These are phyloP conservation scores for Clonostachys rhizophaga DNA, from an alignment of 2,329 filamentous ascomycete species.

Conservation along the genomic window DNA sequence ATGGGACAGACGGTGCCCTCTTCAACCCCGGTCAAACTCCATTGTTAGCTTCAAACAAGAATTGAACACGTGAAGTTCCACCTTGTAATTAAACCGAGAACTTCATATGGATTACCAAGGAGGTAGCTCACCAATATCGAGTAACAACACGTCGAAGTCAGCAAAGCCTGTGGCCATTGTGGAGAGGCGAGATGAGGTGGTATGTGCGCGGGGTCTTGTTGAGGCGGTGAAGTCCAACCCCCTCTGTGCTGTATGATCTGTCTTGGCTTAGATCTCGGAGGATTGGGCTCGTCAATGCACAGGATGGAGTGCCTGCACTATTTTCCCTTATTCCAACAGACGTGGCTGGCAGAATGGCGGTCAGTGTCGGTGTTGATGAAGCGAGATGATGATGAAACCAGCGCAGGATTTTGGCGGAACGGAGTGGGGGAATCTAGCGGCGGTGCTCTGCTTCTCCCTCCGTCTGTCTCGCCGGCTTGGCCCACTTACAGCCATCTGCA, in stretches of 20 bases:
- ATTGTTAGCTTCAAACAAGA: slow-evolving; percentile 3
- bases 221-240: not conserved
- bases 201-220: not conserved
- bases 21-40: slow-evolving; percentile 23
- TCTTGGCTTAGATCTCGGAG: too few relatives aligned
- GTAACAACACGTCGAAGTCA: slow-evolving; percentile 5
- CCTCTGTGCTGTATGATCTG: too few relatives aligned
- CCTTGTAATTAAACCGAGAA: not conserved
- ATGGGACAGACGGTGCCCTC: slow-evolving; percentile 82
- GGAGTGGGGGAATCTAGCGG: not conserved
- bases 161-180: slow-evolving; percentile 3
- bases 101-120: not conserved
- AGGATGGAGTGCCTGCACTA: too few relatives aligned
- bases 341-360: too few relatives aligned
- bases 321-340: too few relatives aligned
- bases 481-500: too few relatives aligned
- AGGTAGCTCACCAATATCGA: slow-evolving; percentile 7
- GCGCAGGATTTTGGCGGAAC: too few relatives aligned
- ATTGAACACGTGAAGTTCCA: slow-evolving; percentile 1
- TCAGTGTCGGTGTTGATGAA: too few relatives aligned
- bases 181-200: not conserved
- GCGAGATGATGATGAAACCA: too few relatives aligned
- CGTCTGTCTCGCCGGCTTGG: too few relatives aligned
- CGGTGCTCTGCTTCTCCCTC: too few relatives aligned
- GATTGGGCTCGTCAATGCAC: too few relatives aligned